phyloP scores from a whole-genome alignment of 331 rosid species.

The Ulmus americana region DNA sequence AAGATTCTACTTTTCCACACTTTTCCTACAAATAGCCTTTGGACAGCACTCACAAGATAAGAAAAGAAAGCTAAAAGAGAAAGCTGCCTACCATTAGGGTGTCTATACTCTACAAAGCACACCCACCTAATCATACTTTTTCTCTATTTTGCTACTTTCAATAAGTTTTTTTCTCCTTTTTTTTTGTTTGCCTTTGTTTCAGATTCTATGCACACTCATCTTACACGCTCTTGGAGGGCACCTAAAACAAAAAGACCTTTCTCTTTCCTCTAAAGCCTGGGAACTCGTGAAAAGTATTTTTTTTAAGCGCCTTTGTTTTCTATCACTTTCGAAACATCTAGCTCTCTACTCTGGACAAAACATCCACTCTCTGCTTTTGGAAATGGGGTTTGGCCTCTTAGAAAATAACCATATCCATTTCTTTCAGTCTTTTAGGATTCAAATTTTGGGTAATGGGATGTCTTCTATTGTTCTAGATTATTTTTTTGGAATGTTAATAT shows the following conservation, averaged over 20 bases:
- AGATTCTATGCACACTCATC: conserved; percentile 30
- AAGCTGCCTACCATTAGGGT: conserved; percentile 41
- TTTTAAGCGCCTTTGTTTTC: conserved; percentile 1
- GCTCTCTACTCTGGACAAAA: not conserved
- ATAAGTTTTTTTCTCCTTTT: conserved; percentile 25
- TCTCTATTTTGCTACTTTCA: conserved; percentile 20
- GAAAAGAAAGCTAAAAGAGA: conserved; percentile 30
- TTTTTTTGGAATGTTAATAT: no score
- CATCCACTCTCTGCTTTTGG: conserved; percentile 1
- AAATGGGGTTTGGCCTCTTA: conserved; percentile 4
- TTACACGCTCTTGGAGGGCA: conserved; percentile 20
- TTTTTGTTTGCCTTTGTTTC: conserved; percentile 20
- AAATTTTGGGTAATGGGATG: conserved; percentile 4
- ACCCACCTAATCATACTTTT: conserved; percentile 28
- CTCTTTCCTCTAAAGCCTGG: conserved; percentile 27
- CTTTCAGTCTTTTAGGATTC: conserved; percentile 15
- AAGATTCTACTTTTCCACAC: conserved; percentile 38
- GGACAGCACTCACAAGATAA: conserved; percentile 36
- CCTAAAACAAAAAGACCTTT: conserved; percentile 37
- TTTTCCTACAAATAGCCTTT: conserved; percentile 30
- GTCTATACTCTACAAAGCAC: conserved; percentile 39
- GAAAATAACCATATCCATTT: not conserved
- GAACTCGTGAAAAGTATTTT: conserved; percentile 23
- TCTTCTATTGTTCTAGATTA: not conserved
- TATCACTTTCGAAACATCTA: not conserved